phyloP scores from a whole-genome alignment of 139 green algal species.

The Closterium sp. region DNA sequence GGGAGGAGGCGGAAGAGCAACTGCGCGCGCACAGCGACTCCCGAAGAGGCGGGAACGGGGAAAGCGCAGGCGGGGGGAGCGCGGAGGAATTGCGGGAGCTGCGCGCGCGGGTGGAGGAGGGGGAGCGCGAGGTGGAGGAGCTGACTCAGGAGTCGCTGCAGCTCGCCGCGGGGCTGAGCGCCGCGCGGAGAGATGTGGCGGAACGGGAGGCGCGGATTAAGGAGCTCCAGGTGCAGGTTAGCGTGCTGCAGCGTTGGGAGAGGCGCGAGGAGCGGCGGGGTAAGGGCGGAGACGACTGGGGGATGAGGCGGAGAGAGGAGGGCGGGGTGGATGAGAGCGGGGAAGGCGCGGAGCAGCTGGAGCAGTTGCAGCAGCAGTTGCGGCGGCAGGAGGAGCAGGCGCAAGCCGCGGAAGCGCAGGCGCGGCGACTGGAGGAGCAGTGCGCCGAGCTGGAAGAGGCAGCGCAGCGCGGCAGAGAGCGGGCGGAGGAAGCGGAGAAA shows the following conservation, averaged over 20 bases:
- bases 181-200: slow-evolving; percentile 23
- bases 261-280: background rate
- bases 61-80: background rate
- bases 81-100: slow-evolving; percentile 13
- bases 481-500: background rate
- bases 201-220: slow-evolving; percentile 3
- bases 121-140: slow-evolving; percentile 40
- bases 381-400: slow-evolving; percentile 10
- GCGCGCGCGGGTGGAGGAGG: slow-evolving; percentile 19
- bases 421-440: background rate
- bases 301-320: background rate
- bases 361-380: background rate
- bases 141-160: slow-evolving; percentile 31
- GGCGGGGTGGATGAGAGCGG: background rate
- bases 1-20: background rate
- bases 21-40: background rate
- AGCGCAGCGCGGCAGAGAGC: background rate
- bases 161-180: slow-evolving; percentile 10
- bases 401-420: background rate
- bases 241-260: background rate
- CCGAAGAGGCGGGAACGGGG: background rate
- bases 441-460: background rate
- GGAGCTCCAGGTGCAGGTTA: slow-evolving; percentile 22
- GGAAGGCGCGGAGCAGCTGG: background rate
- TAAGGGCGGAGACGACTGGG: slow-evolving; percentile 4